Base-by-base conservation (phyloP, 495 filamentous ascomycete genomes). In the Daldinia grandis region DNA sequence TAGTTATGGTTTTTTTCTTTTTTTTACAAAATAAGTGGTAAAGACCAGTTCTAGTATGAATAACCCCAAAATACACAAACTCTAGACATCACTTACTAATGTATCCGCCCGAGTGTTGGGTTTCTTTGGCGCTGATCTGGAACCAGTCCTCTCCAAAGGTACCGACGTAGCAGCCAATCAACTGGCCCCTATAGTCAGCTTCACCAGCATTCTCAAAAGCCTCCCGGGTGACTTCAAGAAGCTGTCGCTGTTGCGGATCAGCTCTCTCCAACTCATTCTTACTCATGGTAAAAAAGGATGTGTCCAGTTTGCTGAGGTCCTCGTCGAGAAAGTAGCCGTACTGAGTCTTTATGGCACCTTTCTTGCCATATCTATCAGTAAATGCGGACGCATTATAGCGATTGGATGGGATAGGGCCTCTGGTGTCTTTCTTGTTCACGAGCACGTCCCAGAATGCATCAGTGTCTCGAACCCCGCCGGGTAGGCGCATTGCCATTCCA, bases 181-280 rank as follows among this genome's bases (percentile, higher is more conserved):
- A 40, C 58, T 74, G 75, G 5, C 86, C 85, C 24, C 76, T 75
- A 74, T 76, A 87, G 24, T 76, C 54, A 3, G 70, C 75, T 55
- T 85, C 80, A 8, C 87, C 85, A 0, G 85, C 81, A 63, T 74
- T 80, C 42, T 85, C 84, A 19, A 86, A 66, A 17, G 76, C 77
- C 61, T 85, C 82, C 10, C n/a, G 17, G 5, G 79, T 76, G 0
- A 88, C 81, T 62, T 89, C 85, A 3, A 89, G 73, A 0, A 89
- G 57, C 12, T 80, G 56, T 0, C 84, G 66, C 57, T 88, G 85
- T 51, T 88, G 83, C 0, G 87, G 87, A 60, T 89, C 87, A 10
- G 83, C 66, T 0, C 53, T 33, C 24, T 75, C 80, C 0, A 79
- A 66, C 53, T 89, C 86, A 0, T 28, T 51, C n/a, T 71, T 66